Conservation (phyloP, 2,329 filamentous ascomycete species). For the Fusarium goolgardi region DNA sequence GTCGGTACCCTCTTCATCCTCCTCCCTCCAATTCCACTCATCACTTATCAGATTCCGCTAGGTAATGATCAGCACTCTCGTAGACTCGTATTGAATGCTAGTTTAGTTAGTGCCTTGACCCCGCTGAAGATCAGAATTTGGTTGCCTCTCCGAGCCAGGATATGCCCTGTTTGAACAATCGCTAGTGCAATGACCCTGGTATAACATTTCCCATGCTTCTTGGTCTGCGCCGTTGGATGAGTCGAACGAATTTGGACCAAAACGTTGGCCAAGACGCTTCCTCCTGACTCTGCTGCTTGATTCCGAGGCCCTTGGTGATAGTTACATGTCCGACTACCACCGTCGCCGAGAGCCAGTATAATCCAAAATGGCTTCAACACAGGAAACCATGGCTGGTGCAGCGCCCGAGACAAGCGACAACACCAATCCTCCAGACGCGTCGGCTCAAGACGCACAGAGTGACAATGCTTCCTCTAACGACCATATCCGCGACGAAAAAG, state of each 20-base stretch:
- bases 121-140: slow-evolving; percentile 33
- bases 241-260: background rate
- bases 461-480: slow-evolving; percentile 29
- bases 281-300: background rate
- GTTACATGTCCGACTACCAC: background rate
- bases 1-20: no score
- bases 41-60: slow-evolving; percentile 9
- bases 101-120: background rate
- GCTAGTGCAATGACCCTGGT: slow-evolving; percentile 16
- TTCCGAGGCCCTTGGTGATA: background rate
- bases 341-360: background rate
- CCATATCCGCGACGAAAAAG: slow-evolving; percentile 32
- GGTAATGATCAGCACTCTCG: slow-evolving; percentile 7
- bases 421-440: background rate
- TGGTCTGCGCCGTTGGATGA: background rate
- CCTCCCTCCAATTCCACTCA: background rate
- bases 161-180: slow-evolving; percentile 1
- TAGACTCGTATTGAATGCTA: background rate
- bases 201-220: slow-evolving; percentile 14
- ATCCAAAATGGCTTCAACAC: slow-evolving; percentile 9
- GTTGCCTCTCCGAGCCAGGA: background rate
- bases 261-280: background rate
- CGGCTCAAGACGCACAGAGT: slow-evolving; percentile 13
- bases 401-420: background rate
- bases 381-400: background rate